These are phyloP conservation scores for Psilocybe sp. DNA, from an alignment of 768 basidiomycete genomes.

Conservation along the genomic window DNA sequence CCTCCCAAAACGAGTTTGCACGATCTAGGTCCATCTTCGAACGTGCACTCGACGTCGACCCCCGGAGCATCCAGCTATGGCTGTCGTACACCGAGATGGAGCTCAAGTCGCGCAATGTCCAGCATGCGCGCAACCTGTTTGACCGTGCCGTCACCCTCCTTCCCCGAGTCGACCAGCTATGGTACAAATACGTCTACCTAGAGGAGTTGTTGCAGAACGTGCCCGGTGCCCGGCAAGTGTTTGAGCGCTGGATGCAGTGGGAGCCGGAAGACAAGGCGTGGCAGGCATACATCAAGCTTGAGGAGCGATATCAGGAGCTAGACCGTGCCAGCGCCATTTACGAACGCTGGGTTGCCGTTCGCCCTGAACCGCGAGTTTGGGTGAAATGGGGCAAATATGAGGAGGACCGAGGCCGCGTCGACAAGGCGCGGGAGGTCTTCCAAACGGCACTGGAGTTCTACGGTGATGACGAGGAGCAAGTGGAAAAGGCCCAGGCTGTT, in stretches of 20 bases:
- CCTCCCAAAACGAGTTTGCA: slow-evolving; percentile 94
- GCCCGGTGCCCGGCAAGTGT: slow-evolving; percentile 94
- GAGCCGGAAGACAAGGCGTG: slow-evolving; percentile 99
- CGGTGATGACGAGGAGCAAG: slow-evolving; percentile 83
- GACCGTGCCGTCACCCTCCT: slow-evolving; percentile 96
- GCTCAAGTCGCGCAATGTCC: slow-evolving; percentile 95
- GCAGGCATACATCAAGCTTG: slow-evolving; percentile 99
- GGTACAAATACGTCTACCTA: slow-evolving; percentile 99
- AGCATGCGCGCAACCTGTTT: slow-evolving; percentile 94
- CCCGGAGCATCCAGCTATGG: slow-evolving; percentile 89
- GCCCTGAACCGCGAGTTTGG: slow-evolving; percentile 79
- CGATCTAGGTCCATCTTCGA: slow-evolving; percentile 95
- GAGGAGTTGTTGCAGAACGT: slow-evolving; percentile 97
- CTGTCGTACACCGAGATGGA: slow-evolving; percentile 96
- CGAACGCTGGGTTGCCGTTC: slow-evolving; percentile 84
- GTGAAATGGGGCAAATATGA: slow-evolving; percentile 88
- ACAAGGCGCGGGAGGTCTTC: slow-evolving; percentile 84
- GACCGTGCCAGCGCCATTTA: slow-evolving; percentile 93
- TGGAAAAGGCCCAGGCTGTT: slow-evolving; percentile 96
- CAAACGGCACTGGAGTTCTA: slow-evolving; percentile 90
- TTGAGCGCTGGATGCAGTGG: slow-evolving; percentile 99
- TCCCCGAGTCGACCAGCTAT: slow-evolving; percentile 93
- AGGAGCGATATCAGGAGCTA: slow-evolving; percentile 87
- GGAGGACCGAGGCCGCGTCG: slow-evolving; percentile 71
- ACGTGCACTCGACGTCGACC: slow-evolving; percentile 93